Evolutionary conservation across 2,329 filamentous ascomycete genomes (phyloP), one percentile per base, ranked within the genome.

Genomic region (Alternaria angustiovoidea): DNA sequence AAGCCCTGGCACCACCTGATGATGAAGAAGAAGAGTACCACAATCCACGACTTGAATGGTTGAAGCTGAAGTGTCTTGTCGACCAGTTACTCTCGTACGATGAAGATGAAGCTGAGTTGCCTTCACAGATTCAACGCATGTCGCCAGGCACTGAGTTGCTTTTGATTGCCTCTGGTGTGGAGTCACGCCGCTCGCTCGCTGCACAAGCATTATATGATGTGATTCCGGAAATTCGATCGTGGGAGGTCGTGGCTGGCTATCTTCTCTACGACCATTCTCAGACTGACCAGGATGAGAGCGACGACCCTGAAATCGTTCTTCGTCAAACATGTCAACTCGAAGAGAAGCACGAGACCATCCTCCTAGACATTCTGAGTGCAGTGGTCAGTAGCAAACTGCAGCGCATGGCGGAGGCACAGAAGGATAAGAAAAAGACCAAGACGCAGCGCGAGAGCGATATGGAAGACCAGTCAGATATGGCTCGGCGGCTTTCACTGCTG

Each of bases 201-300:
- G 91, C 93, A 0, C 91, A 96, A 75, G 91, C 89, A 0, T 84
- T 98, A 5, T 96, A 92, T 71, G 91, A 95, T 64, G 90, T 91
- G 68, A 87, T 97, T 61, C 84, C 88, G 0, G 92, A 95, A 69
- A 85, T 97, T 30, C 87, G 88, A 67, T 89, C 93, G 58, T 99
- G 95, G 95, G 92, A 96, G 73, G 86, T 91, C 5, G 80, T 99
- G 57, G 91, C 93, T 26, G 93, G 93, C 16, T 99, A 97, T 77
- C 85, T 99, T 7, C 83, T 99, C 2, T 96, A 92, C 75, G 95
- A 99, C 71, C 94, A 98, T 77, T 95, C 93, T 0, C 73, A 77
- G 30, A 74, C 72, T 20, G 65, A 80, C 72, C 75, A 87, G 76
- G 81, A 88, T 68, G 78, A 84, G 2, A 85, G 86, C 48, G 85